Base-by-base conservation (phyloP, 305 asterid genomes). In the Fraxinus baroniana region DNA sequence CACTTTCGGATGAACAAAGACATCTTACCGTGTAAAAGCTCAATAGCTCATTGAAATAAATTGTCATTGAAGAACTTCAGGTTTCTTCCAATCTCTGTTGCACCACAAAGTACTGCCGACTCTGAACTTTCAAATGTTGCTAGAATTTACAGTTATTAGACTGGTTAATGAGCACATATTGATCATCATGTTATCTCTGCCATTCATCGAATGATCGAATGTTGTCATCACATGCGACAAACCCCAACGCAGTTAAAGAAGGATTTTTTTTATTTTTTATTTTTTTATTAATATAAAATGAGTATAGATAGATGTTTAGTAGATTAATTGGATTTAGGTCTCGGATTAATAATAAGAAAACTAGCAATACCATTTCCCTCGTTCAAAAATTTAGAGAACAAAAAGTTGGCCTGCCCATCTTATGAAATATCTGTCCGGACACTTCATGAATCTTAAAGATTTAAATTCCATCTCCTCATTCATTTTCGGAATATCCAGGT, bases 61-160 rank as follows among this genome's bases (percentile, higher is more conserved):
- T 15, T n/a, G 9, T 15, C 7, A 28, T 12, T 2, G 68, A 74
- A 36, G 46, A 41, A 9, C 39, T 74, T 66, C 10, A 18, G 30
- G 32, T 66, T 62, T 76, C 84, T 41, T 77, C 76, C 85, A 46
- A 44, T 49, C 73, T 32, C 37, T 20, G 77, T 39, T 26, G 44
- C 85, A 6, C 46, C 75, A 72, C 28, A 71, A 35, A 70, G 41
- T 20, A n/a, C 22, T 44, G 7, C 39, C 7, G 18, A 57, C 28
- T 57, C 5, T 12, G 12, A 46, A 46, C 57, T 5, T 46, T 46
- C 57, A 46, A 46, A 0, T 4, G 18, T 46, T 46, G 57, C 57
- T 46, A 46, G 13, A 46, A 13, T 46, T 3, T 46, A 46, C 18
- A 46, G 57, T 46, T 46, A 46, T 13, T 46, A 12, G 57, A 44